phyloP scores from a whole-genome alignment of 495 filamentous ascomycete genomes.

The Tuber magnatum region DNA sequence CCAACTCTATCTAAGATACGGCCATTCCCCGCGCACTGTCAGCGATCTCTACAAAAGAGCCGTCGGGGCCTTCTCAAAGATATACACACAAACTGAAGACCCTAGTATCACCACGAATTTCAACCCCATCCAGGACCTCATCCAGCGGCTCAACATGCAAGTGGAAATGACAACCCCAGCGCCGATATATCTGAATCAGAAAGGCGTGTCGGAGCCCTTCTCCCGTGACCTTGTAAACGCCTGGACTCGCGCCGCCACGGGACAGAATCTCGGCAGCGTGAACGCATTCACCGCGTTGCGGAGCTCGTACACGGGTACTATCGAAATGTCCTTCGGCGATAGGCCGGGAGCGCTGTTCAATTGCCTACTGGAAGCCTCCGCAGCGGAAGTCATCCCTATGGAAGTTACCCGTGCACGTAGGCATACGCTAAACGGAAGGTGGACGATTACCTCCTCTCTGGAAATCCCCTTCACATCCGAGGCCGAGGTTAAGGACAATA shows the following conservation, averaged over 20 bases:
- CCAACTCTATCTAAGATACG: constrained; percentile 76
- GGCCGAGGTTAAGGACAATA: constrained; percentile 44
- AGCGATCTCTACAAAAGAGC: constrained; percentile 61
- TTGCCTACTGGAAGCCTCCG: constrained; percentile 60
- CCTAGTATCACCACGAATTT: constrained; percentile 76
- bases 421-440: constrained; percentile 41
- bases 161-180: constrained; percentile 62
- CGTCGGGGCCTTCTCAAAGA: constrained; percentile 61
- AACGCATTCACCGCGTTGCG: constrained; percentile 58
- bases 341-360: constrained; percentile 75
- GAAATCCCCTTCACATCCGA: neutral
- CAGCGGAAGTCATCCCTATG: constrained; percentile 56
- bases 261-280: constrained; percentile 71
- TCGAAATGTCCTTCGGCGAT: constrained; percentile 64
- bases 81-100: constrained; percentile 63
- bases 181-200: constrained; percentile 57
- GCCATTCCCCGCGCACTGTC: constrained; percentile 64
- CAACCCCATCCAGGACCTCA: constrained; percentile 54
- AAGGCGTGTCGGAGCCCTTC: constrained; percentile 58
- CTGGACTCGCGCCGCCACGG: constrained; percentile 86
- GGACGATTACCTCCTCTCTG: neutral
- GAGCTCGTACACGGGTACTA: constrained; percentile 58
- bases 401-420: constrained; percentile 57
- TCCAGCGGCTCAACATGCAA: constrained; percentile 58
- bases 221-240: constrained; percentile 80